Percentiles rank a stretch among this genome's conserved stretches.
Conservation (phyloP, 805 yeast genomes). For the Ogataea ganodermae region DNA sequence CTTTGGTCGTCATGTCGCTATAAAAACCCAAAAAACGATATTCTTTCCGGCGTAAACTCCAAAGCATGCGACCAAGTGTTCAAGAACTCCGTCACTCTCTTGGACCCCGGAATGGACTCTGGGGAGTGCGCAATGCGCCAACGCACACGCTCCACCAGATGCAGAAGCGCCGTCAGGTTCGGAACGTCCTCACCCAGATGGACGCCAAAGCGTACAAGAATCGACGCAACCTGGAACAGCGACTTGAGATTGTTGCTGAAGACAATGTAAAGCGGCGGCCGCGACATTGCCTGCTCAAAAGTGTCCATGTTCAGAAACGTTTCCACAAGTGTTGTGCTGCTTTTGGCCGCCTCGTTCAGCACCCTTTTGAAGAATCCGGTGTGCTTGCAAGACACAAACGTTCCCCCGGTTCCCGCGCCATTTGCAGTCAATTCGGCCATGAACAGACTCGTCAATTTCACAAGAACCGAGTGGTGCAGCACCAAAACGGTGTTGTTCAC, state of each 20-base stretch:
- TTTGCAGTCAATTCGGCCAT: slow-evolving; percentile 14
- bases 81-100: slow-evolving; percentile 17
- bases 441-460: slow-evolving; percentile 30
- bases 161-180: slow-evolving; percentile 1
- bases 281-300: slow-evolving; percentile 19
- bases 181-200: slow-evolving; percentile 17
- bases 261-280: slow-evolving; percentile 27
- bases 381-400: slow-evolving; percentile 22
- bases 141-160: slow-evolving; percentile 6
- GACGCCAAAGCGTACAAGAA: slow-evolving; percentile 20
- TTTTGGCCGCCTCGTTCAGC: slow-evolving; percentile 22
- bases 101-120: slow-evolving; percentile 16
- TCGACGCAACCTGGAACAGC: slow-evolving; percentile 30
- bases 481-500: slow-evolving; percentile 29
- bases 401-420: slow-evolving; percentile 12
- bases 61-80: slow-evolving; percentile 24
- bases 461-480: slow-evolving; percentile 31
- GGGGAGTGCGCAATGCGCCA: slow-evolving; percentile 7
- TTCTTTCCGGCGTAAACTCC: slow-evolving; percentile 20
- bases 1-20: background rate
- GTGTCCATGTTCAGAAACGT: slow-evolving; percentile 21
- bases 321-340: slow-evolving; percentile 22
- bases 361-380: slow-evolving; percentile 24
- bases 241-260: slow-evolving; percentile 33
- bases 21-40: slow-evolving; percentile 26